Base-by-base conservation (phyloP, 2,329 filamentous ascomycete species). In the Arthrobotrys megalospora region DNA sequence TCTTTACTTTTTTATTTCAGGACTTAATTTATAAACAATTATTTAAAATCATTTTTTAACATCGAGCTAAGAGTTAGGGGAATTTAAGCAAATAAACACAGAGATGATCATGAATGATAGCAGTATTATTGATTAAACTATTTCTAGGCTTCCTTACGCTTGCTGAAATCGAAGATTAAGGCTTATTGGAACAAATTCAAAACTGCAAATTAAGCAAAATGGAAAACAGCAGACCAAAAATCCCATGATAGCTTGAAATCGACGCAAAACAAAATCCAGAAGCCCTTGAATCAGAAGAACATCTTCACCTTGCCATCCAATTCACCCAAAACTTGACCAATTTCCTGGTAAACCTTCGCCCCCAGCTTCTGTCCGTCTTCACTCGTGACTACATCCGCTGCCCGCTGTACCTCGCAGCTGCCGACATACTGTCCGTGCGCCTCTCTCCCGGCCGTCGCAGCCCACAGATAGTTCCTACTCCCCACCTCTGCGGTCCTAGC, bases 401-500 rank as follows among this genome's bases (percentile, higher is more conserved):
- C 5, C 32, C 62, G 69, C 41, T 79, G 68, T 1, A 75, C 64
- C 48, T 62, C 78, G 24, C 80, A 81, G 60, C 79, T 76, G 11
- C 77, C 63, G 5, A 82, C 47, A 47, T 79, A 83, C 45, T 80
- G 52, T 1, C 82, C 81, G 60, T 83, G 81, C 1, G 77, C 71
- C 6, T 81, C 71, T 16, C 48, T 53, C 0, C 80, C 81, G 3
- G 75, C 70, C 1, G 68, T 60, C 5, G 82, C 81, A 24, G 82
- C 81, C 65, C 82, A 80, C 14, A 84, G 73, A 24, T 82, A 79
- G 41, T 82, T 82, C 58, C 82, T 80, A 36, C 82, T 82, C 3
- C 83, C 83, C 1, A 80, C 82, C 80, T 84, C 83, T 1, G 83
- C 82, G 3, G 76, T 82, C 64, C 82, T 83, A 11, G 73, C 79